Conservation (phyloP, 139 green algal genomes). For the Chlorella vulgaris region DNA sequence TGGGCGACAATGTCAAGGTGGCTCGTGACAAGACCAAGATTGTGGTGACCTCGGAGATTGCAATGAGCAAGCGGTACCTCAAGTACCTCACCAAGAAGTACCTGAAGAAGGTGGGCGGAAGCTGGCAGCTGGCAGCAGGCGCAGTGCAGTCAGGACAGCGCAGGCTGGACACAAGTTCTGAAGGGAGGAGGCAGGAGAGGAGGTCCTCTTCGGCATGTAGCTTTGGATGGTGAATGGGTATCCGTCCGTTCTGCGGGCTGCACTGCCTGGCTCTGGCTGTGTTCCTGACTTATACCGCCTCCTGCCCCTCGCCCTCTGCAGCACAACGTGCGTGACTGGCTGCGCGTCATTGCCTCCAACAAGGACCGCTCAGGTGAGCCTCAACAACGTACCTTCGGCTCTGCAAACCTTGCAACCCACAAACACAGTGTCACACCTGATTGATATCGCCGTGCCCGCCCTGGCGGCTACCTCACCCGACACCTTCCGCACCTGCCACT, state of each 20-base stretch:
- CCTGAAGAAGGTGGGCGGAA: constrained; percentile 86
- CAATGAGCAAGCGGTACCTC: constrained; percentile 92
- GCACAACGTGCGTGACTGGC: constrained; percentile 99
- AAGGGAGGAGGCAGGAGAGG: too few relatives aligned
- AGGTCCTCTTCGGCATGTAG: too few relatives aligned
- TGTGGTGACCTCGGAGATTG: constrained; percentile 78
- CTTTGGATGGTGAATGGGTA: too few relatives aligned
- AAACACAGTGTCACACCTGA: too few relatives aligned
- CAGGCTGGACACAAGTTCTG: not conserved
- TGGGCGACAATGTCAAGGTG: constrained; percentile 88
- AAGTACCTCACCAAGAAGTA: constrained; percentile 99
- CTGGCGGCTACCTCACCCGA: too few relatives aligned
- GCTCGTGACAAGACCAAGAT: constrained; percentile 92
- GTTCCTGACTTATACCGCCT: not conserved
- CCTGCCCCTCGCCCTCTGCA: constrained; percentile 84
- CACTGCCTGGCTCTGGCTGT: not conserved
- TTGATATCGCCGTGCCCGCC: too few relatives aligned
- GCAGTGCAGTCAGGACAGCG: not conserved
- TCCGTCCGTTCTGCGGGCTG: too few relatives aligned
- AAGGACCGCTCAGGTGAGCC: constrained; percentile 83
- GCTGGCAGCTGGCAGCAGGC: not conserved
- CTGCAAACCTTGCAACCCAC: too few relatives aligned
- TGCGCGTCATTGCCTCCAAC: constrained; percentile 98
- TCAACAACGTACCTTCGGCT: too few relatives aligned
- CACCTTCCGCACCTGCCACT: not conserved